phyloP scores from a whole-genome alignment of 2,329 filamentous ascomycete genomes.

The Penicillium psychrosexuale region DNA sequence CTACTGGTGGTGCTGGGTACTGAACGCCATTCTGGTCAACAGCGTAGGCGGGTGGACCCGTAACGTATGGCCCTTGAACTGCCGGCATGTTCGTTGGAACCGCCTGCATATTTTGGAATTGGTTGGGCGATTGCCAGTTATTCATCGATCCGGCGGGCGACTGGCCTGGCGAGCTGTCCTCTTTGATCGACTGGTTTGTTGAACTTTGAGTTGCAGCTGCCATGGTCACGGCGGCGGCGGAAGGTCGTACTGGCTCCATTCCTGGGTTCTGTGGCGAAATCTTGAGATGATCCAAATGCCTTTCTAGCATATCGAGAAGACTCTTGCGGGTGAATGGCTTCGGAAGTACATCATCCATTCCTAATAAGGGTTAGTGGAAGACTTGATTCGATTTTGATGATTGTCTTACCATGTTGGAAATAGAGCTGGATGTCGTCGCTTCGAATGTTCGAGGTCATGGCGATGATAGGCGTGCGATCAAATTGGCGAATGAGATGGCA shows the following conservation, averaged over 20 bases:
- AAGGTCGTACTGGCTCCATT: conserved; percentile 49
- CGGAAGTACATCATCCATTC: conserved; percentile 95
- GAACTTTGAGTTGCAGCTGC: conserved; percentile 45
- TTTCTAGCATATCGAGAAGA: conserved; percentile 80
- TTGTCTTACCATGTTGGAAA: conserved; percentile 80
- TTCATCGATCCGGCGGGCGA: conserved; percentile 58
- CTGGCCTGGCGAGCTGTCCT: conserved; percentile 61
- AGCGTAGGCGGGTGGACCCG: conserved; percentile 39
- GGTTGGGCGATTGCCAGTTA: conserved; percentile 63
- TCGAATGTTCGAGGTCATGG: conserved; percentile 98
- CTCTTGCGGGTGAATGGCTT: conserved; percentile 94
- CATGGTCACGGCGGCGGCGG: conserved; percentile 43
- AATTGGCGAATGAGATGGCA: conserved; percentile 91
- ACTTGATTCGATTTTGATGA: neutral
- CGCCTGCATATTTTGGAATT: conserved; percentile 57
- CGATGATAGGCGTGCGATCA: conserved; percentile 80
- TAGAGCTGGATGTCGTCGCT: conserved; percentile 97
- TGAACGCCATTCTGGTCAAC: conserved; percentile 42
- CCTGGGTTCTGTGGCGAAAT: conserved; percentile 55
- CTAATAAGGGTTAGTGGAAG: conserved; percentile 48
- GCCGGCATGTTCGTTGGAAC: conserved; percentile 48
- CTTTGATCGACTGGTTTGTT: conserved; percentile 56
- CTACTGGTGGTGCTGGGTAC: conserved; percentile 37
- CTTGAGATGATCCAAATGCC: conserved; percentile 80
- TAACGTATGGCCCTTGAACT: conserved; percentile 44